Evolutionary conservation across 2,329 filamentous ascomycete genomes (phyloP).

Genomic region (Verticillium dahliae): DNA sequence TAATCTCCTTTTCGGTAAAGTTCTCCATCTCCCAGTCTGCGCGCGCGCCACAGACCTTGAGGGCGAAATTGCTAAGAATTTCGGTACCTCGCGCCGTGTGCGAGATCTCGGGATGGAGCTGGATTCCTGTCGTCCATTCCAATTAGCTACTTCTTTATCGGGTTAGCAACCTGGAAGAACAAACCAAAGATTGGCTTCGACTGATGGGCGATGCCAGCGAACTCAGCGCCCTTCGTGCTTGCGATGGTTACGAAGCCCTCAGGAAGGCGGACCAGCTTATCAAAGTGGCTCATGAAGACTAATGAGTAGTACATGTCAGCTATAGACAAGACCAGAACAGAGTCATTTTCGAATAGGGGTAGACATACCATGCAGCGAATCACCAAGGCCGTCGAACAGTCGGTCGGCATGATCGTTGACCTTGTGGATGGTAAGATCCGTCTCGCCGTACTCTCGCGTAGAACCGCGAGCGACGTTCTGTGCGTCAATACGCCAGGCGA

Average conservation of each 20-base stretch:
- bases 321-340: neutral
- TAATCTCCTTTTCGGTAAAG: constrained; percentile 76
- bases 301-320: constrained; percentile 2
- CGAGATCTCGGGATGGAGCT: constrained; percentile 85
- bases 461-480: constrained; percentile 23
- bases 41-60: constrained; percentile 71
- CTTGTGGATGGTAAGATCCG: constrained; percentile 53
- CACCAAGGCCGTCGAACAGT: constrained; percentile 71
- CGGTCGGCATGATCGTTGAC: constrained; percentile 60
- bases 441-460: constrained; percentile 11
- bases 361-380: constrained; percentile 46
- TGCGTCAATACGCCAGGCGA: constrained; percentile 59
- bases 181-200: constrained; percentile 62
- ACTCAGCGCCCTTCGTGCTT: constrained; percentile 68
- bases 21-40: constrained; percentile 81
- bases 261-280: constrained; percentile 74
- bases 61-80: constrained; percentile 74
- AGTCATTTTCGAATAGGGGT: too few relatives aligned
- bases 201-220: constrained; percentile 71
- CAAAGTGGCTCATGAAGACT: constrained; percentile 82
- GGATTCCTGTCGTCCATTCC: constrained; percentile 45
- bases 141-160: constrained; percentile 4
- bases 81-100: constrained; percentile 64
- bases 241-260: constrained; percentile 68
- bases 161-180: constrained; percentile 6